These are phyloP conservation scores for Fonsecaea monophora DNA, from an alignment of 2,329 filamentous ascomycete species.

Conservation along the genomic window DNA sequence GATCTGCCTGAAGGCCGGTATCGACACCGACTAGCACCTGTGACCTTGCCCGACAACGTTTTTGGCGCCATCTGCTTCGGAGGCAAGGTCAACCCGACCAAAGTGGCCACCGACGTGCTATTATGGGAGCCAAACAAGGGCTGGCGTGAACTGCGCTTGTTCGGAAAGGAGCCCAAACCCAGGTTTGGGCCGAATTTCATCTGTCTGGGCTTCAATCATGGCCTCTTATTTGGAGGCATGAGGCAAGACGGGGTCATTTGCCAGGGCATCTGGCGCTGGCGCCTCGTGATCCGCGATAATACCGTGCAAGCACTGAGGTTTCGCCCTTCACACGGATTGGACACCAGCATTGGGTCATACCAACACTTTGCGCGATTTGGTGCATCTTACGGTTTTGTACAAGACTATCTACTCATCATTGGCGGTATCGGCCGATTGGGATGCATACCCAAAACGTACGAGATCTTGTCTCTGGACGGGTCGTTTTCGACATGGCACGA, in stretches of 20 bases:
- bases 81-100: slow-evolving; percentile 62
- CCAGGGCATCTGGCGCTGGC: slow-evolving; percentile 71
- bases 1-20: slow-evolving; percentile 73
- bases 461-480: slow-evolving; percentile 57
- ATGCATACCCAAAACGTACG: slow-evolving; percentile 53
- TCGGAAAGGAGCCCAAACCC: slow-evolving; percentile 50
- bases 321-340: slow-evolving; percentile 34
- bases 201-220: slow-evolving; percentile 54
- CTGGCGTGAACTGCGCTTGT: slow-evolving; percentile 56
- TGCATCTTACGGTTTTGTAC: slow-evolving; percentile 57
- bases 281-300: slow-evolving; percentile 51
- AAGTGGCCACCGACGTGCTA: slow-evolving; percentile 59
- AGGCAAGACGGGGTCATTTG: slow-evolving; percentile 67
- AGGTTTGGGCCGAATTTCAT: slow-evolving; percentile 64
- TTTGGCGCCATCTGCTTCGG: slow-evolving; percentile 65
- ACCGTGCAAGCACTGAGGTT: slow-evolving; percentile 44
- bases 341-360: slow-evolving; percentile 41
- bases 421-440: slow-evolving; percentile 57
- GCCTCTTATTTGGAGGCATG: slow-evolving; percentile 76
- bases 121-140: slow-evolving; percentile 60
- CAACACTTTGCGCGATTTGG: slow-evolving; percentile 55
- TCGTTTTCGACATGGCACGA: slow-evolving; percentile 35
- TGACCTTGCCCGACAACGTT: slow-evolving; percentile 48
- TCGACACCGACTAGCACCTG: slow-evolving; percentile 69
- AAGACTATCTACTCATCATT: slow-evolving; percentile 57